Base-by-base conservation (phyloP, 257 asterid genomes). In the Nicotiana undulata region DNA sequence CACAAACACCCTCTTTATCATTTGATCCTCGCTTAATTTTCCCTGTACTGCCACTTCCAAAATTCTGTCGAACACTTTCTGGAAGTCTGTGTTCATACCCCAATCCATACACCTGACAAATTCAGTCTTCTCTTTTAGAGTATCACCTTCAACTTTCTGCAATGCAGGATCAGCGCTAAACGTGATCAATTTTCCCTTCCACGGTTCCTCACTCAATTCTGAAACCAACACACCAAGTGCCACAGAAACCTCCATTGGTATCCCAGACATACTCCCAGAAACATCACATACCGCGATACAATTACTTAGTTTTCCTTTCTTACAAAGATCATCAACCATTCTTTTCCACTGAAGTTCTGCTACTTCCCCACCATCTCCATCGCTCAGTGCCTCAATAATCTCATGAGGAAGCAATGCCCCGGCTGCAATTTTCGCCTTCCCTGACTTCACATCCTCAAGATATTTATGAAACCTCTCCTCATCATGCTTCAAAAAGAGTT, bases 341-440 rank as follows among this genome's bases (percentile, higher is more conserved):
- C 93, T 86, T 63, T 83, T 88, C 95, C 95, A 89, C 44, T 91
- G 93, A 49, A 86, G 90, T 87, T 89, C 91, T 17, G 88, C 90
- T 4, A 88, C 91, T 75, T 79, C 85, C 46, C 46, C 46, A 40
- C 46, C 46, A 40, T 40, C 46, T 8, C 46, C 46, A 3, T 40
- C 46, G 46, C 46, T 40, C 46, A 40, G 8, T 40, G 46, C 46
- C 46, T 3, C 46, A 8, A 91, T 85, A 12, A 89, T 88, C 85
- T 91, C 89, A 56, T 91, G 95, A n/a, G 95, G 92, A 8, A 91
- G 87, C 75, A 91, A 82, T 17, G 95, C 92, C 24, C 91, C 92
- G 1, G 90, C 93, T 0, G 91, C 86, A 24, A 90, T 90, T 55
- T 86, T 89, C 0, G 85, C 83, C 32, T 85, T 85, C 40, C 94